Evolutionary conservation across 805 yeast genomes (phyloP).

Genomic region (Millerago galiae): DNA sequence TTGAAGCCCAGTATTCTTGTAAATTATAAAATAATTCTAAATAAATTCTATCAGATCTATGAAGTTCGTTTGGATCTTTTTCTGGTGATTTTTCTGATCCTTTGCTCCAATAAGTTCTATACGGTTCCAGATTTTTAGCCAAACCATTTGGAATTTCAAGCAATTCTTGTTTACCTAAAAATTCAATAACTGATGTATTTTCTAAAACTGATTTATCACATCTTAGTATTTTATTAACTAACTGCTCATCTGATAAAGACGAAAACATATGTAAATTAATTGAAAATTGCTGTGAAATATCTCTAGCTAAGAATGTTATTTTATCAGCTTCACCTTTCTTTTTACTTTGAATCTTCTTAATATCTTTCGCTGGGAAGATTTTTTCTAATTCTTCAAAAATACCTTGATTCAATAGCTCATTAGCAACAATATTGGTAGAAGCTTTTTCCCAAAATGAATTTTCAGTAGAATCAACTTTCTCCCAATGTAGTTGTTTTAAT

Average conservation of each 20-base stretch:
- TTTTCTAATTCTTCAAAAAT: conserved; percentile 78
- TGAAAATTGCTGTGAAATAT: conserved; percentile 90
- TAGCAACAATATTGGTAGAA: conserved; percentile 46
- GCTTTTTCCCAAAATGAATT: conserved; percentile 81
- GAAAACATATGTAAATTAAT: conserved; percentile 83
- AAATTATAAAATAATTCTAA: conserved; percentile 78
- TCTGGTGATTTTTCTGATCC: conserved; percentile 36
- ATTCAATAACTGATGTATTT: conserved; percentile 74
- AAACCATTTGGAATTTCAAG: conserved; percentile 67
- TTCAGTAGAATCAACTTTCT: conserved; percentile 76
- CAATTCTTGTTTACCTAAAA: conserved; percentile 69
- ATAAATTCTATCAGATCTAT: conserved; percentile 81
- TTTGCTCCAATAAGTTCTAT: conserved; percentile 55
- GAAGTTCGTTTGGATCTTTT: conserved; percentile 69
- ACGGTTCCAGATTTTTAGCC: conserved; percentile 72
- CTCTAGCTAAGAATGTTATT: conserved; percentile 68
- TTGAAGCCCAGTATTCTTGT: conserved; percentile 85
- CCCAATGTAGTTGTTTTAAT: conserved; percentile 96
- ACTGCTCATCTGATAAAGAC: conserved; percentile 50
- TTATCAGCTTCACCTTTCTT: conserved; percentile 25
- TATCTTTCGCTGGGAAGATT: conserved; percentile 79
- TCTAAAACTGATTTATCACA: conserved; percentile 71
- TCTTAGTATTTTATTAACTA: conserved; percentile 62
- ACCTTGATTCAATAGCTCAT: conserved; percentile 66
- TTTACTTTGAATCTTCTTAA: conserved; percentile 36